Base-by-base conservation (phyloP, 192 early-diverging fungal genomes). In the Coemansia sp. region DNA sequence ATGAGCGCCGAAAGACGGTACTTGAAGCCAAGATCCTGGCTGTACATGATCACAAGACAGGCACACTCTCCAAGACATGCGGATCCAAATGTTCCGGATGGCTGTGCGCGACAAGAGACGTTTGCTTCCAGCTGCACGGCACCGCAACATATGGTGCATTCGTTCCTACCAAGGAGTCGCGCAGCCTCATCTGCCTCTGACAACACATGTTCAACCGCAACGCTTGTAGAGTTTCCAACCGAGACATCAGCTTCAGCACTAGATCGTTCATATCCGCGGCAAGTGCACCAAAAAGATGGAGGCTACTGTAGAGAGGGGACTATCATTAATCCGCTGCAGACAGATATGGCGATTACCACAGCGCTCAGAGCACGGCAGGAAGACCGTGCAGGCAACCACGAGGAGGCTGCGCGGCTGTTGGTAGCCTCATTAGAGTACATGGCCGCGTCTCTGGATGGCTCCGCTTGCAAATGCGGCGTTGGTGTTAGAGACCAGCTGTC, bases 331-430 rank as follows among this genome's bases (percentile, higher is more conserved):
- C 55, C 28, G 5, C 18, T 21, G 55, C 28, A 15, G 29, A 34
- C 45, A 1, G 66, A 81, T 15, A 66, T 58, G 16, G 72, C 69
- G 0, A 65, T 81, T 49, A 69, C 78, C 0, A 23, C 67, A 26
- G 63, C 70, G 0, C 29, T 75, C 0, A 66, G 72, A 10, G 78
- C 78, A 9, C 69, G 63, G 18, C 78, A 81, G 40, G 55, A 71
- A 40, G 78, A 81, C 40, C 52, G 59, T 33, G 8, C 51, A 7
- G 78, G 78, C 2, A 62, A 66, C 21, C 49, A 29, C 28, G 39
- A 62, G 7, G 52, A 45, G 8, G 78, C 78, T 4, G 61, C 45
- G 12, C 43, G 42, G 28, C 45, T 81, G 1, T 64, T 75, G 52
- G 56, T 61, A 2, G 59, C 55, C 15, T 65, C 59, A 0, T 37